phyloP scores from a whole-genome alignment of 305 asterid species.

The Coffea humblotiana region DNA sequence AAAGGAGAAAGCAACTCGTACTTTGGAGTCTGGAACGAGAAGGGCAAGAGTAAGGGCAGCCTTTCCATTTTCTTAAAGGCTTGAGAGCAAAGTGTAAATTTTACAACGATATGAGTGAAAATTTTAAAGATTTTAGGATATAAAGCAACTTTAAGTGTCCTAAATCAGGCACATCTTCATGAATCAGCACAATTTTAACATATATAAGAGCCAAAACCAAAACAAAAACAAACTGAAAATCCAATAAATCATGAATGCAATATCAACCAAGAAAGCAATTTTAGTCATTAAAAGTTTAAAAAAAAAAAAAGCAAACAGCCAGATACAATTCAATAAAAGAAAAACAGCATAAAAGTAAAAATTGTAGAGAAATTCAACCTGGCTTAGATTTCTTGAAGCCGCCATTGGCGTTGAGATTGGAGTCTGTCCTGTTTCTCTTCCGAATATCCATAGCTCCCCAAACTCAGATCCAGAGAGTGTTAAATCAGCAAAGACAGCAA shows the following conservation, averaged over 20 bases:
- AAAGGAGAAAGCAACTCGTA: no score
- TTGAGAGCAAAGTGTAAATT: no score
- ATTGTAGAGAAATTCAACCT: conserved; percentile 39
- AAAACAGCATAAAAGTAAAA: conserved; percentile 5
- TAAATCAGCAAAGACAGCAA: conserved; percentile 1
- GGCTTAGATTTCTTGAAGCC: conserved; percentile 63
- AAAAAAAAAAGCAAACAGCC: neutral
- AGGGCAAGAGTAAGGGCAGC: no score
- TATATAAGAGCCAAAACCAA: neutral
- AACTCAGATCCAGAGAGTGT: conserved; percentile 37
- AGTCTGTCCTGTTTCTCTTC: conserved; percentile 64
- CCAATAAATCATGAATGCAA: neutral
- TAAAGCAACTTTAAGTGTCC: neutral
- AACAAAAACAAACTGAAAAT: neutral
- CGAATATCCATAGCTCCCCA: conserved; percentile 59
- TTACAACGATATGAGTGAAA: no score
- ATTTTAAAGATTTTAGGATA: no score
- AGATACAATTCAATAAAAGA: neutral
- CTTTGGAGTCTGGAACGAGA: no score
- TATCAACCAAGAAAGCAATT: neutral
- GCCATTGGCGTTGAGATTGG: conserved; percentile 55
- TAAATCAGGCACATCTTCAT: neutral
- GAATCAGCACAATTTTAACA: no score
- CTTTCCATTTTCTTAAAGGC: no score
- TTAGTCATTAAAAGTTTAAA: neutral